Base-by-base conservation (phyloP, 768 basidiomycete species). In the Lactarius quietus region DNA sequence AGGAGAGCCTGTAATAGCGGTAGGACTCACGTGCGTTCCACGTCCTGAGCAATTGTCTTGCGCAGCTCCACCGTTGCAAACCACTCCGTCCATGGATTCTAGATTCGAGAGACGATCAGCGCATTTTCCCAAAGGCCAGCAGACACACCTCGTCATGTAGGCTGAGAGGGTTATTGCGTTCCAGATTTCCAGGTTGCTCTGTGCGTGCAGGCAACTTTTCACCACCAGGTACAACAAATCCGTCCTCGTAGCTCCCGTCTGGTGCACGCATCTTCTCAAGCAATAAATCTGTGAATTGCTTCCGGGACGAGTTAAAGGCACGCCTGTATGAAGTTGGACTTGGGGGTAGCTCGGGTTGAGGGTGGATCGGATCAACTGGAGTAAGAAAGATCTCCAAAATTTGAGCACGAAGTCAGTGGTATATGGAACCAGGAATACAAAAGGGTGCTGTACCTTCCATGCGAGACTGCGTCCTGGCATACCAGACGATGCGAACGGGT, bases 51-150 rank as follows among this genome's bases (percentile, higher is more conserved):
- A 56, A 99, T 97, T 15, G 86, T 92, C 73, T 89, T 94, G 39
- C 95, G 83, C 43, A 98, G 79, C 65, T 98, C 97, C 20, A 95
- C 82, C 45, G 93, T 85, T 33, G 86, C 80, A 75, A 98, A 99
- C 93, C 94, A 98, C 55, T 86, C 84, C 70, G 86, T 90, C 97
- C 97, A 99, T 12, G 95, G 95, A 76, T 95, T 97, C 87, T 95
- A 52, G 3, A 68, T 57, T 9, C 63, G 62, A 29, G 43, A 45
- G 14, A 59, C 53, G 33, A 54, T 48, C 29, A 55, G 57, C 38
- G n/a, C 23, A 26, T 31, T 38, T 20, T 53, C 20, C 41, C 20
- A 33, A 6, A 48, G 28, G 23, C 8, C 12, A 43, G 58, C 17
- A 23, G 8, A 48, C 29, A 17, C 12, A 89, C 89, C 81, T 92